These are phyloP conservation scores for Stentor coeruleus DNA, from an alignment of 73 alveolate species.

Conservation along the genomic window DNA sequence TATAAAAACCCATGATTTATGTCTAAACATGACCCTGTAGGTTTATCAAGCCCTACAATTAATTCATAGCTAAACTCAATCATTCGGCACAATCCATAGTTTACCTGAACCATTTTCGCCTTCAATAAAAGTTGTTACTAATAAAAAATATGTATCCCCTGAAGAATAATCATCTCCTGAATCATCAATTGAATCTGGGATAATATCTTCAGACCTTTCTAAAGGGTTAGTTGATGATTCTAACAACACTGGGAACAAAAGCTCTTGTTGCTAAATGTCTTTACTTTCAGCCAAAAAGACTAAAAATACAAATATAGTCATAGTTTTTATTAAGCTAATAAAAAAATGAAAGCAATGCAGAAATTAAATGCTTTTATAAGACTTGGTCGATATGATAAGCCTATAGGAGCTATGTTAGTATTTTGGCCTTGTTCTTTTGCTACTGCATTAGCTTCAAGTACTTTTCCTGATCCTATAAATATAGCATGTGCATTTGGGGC, in stretches of 20 bases:
- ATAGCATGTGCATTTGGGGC: slow-evolving; percentile 59
- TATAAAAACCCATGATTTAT: neutral
- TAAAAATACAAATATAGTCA: too few species aligned
- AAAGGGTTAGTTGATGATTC: too few species aligned
- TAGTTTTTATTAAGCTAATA: too few species aligned
- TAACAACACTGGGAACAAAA: too few species aligned
- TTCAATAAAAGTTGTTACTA: neutral
- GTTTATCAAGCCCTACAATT: neutral
- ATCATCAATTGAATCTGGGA: neutral
- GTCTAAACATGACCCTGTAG: neutral
- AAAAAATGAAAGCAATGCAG: too few species aligned
- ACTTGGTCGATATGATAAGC: slow-evolving; percentile 64
- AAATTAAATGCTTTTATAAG: slow-evolving; percentile 58
- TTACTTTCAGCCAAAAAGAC: too few species aligned
- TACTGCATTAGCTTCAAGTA: slow-evolving; percentile 54
- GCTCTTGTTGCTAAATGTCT: too few species aligned
- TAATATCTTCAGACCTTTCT: neutral
- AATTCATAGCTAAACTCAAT: neutral
- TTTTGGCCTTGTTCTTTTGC: slow-evolving; percentile 81
- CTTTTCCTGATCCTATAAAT: slow-evolving; percentile 33
- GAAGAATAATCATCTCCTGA: neutral
- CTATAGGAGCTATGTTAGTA: slow-evolving; percentile 73
- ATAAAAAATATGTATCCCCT: neutral
- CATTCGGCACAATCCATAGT: neutral
- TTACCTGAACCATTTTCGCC: neutral